Conservation (phyloP, 2,329 filamentous ascomycete genomes). For the Aspergillus flavus region DNA sequence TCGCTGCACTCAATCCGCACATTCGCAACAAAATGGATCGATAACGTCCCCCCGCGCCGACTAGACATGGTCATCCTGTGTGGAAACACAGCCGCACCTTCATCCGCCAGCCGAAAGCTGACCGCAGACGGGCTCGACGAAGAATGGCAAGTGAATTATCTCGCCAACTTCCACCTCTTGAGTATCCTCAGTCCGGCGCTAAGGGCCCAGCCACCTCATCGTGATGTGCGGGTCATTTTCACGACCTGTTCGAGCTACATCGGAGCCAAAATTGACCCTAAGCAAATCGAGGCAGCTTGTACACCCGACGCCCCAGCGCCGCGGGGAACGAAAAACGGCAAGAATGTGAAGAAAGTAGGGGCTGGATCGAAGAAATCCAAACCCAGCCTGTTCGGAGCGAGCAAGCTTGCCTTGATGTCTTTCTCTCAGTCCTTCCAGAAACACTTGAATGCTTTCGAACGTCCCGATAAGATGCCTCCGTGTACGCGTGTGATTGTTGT, state of each 20-base stretch:
- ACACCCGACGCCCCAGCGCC: background rate
- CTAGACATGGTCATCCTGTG: conserved; percentile 91
- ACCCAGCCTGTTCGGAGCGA: conserved; percentile 61
- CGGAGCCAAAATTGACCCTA: conserved; percentile 65
- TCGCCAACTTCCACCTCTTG: conserved; percentile 93
- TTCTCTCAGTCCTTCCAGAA: conserved; percentile 93
- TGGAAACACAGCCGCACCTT: conserved; percentile 69
- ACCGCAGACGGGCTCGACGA: conserved; percentile 82
- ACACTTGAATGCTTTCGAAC: conserved; percentile 79
- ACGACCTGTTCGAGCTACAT: conserved; percentile 89
- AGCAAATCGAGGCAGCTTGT: conserved; percentile 16
- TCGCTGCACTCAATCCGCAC: conserved; percentile 87
- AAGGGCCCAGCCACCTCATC: conserved; percentile 86
- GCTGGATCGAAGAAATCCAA: background rate
- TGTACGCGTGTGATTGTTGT: conserved; percentile 83
- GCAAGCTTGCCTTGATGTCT: conserved; percentile 76
- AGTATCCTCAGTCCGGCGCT: conserved; percentile 89
- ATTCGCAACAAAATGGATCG: conserved; percentile 97
- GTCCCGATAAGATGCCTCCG: conserved; percentile 79
- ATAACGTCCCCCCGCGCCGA: conserved; percentile 85
- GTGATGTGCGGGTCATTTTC: conserved; percentile 87
- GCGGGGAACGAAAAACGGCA: conserved; percentile 19
- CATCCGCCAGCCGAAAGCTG: conserved; percentile 55
- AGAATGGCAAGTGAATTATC: conserved; percentile 93
- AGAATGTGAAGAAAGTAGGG: conserved; percentile 12